Conservation (phyloP, 2,329 filamentous ascomycete species). For the Lasiodiplodia citricola region DNA sequence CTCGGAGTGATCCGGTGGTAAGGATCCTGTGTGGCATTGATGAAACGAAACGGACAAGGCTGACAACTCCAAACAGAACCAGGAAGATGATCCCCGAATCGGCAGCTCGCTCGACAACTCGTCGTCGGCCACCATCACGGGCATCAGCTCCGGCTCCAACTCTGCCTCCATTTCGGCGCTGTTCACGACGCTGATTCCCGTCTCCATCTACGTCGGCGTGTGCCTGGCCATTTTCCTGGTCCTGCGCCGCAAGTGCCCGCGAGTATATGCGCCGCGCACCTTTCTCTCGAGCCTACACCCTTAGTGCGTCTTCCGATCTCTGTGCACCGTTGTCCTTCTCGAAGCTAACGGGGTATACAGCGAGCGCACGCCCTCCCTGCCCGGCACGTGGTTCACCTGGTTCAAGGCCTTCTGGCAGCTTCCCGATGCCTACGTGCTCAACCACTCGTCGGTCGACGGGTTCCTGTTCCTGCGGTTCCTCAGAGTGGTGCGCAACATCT, state of each 20-base stretch:
- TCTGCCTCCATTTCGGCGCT: constrained; percentile 48
- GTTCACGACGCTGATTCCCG: constrained; percentile 60
- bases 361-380: constrained; percentile 5
- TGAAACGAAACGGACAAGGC: background rate
- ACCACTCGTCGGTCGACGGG: constrained; percentile 89
- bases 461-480: constrained; percentile 91
- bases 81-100: constrained; percentile 45
- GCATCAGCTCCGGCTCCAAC: constrained; percentile 35
- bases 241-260: constrained; percentile 55
- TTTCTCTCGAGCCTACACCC: constrained; percentile 18
- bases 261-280: constrained; percentile 63
- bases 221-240: constrained; percentile 60
- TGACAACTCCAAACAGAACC: constrained; percentile 1
- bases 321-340: constrained; percentile 29
- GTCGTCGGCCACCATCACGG: constrained; percentile 47
- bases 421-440: constrained; percentile 78
- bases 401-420: constrained; percentile 56
- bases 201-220: constrained; percentile 55
- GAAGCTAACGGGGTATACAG: background rate
- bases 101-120: constrained; percentile 52
- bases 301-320: background rate
- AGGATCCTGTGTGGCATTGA: background rate
- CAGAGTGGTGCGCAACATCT: constrained; percentile 77
- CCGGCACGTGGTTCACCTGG: constrained; percentile 41
- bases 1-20: constrained; percentile 5